Conservation (phyloP, 1,284 basidiomycete species). For the Malassezia nana region DNA sequence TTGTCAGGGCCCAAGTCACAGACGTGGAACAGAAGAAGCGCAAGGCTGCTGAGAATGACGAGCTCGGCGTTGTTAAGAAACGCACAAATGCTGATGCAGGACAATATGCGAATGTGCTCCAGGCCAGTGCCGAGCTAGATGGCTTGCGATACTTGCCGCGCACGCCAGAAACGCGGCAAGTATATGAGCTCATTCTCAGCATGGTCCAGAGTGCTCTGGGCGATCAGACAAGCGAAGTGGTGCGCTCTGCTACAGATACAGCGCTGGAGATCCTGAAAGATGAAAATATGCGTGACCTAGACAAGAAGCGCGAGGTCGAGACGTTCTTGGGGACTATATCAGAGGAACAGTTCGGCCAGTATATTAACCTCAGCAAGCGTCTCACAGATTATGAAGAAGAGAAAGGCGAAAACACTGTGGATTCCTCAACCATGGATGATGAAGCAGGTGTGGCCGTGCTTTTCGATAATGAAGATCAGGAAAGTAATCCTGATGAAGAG, state of each 20-base stretch:
- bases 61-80: slow-evolving; percentile 18
- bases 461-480: slow-evolving; percentile 57
- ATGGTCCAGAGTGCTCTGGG: slow-evolving; percentile 61
- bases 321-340: slow-evolving; percentile 63
- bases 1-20: slow-evolving; percentile 70
- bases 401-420: slow-evolving; percentile 22
- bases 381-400: slow-evolving; percentile 87
- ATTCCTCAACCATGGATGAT: slow-evolving; percentile 71
- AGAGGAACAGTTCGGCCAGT: slow-evolving; percentile 71
- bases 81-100: slow-evolving; percentile 40
- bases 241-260: slow-evolving; percentile 84
- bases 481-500: slow-evolving; percentile 78
- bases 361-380: slow-evolving; percentile 82
- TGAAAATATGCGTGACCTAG: slow-evolving; percentile 84
- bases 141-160: slow-evolving; percentile 83
- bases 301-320: slow-evolving; percentile 92
- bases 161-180: slow-evolving; percentile 84
- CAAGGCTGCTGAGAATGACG: slow-evolving; percentile 34
- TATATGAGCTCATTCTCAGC: slow-evolving; percentile 84
- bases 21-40: slow-evolving; percentile 88
- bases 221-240: slow-evolving; percentile 89
- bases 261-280: slow-evolving; percentile 83
- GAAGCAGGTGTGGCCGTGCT: slow-evolving; percentile 49
- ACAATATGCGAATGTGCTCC: slow-evolving; percentile 38
- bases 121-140: slow-evolving; percentile 70